Evolutionary conservation across 768 basidiomycete genomes (phyloP).

Genomic region (Lactarius hatsudake): DNA sequence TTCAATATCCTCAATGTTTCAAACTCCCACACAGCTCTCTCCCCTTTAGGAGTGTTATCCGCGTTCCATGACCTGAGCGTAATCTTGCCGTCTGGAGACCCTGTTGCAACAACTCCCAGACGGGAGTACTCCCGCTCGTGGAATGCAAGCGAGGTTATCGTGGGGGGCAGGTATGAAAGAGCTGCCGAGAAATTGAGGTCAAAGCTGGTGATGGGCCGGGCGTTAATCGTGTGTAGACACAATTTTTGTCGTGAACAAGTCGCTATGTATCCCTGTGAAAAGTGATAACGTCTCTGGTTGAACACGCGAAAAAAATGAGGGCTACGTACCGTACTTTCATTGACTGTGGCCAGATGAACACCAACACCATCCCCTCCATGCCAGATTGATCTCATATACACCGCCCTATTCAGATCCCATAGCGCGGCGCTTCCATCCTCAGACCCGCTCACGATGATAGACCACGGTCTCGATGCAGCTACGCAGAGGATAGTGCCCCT

Average conservation of each 20-base stretch:
- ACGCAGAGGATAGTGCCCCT: constrained; percentile 64
- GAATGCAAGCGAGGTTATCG: constrained; percentile 77
- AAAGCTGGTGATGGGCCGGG: constrained; percentile 66
- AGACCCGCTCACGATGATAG: constrained; percentile 77
- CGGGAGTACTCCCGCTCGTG: constrained; percentile 85
- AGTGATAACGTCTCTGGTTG: constrained; percentile 12
- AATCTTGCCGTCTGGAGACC: constrained; percentile 71
- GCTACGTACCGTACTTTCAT: constrained; percentile 77
- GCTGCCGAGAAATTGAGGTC: constrained; percentile 53
- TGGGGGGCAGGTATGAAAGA: constrained; percentile 43
- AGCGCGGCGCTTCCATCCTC: constrained; percentile 82
- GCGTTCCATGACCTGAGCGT: constrained; percentile 83
- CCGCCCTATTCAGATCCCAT: constrained; percentile 86
- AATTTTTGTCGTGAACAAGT: constrained; percentile 72
- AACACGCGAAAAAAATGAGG: constrained; percentile 2
- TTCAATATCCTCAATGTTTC: constrained; percentile 65
- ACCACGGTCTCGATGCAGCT: constrained; percentile 78
- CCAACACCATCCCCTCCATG: constrained; percentile 46
- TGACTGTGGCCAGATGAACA: constrained; percentile 71
- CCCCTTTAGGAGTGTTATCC: constrained; percentile 63
- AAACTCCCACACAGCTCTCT: constrained; percentile 75
- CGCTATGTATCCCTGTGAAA: constrained; percentile 75
- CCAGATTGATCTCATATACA: constrained; percentile 80
- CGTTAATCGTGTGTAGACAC: constrained; percentile 86
- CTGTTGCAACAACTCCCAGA: constrained; percentile 76